These are phyloP conservation scores for Jaenimonas drosophilae DNA, from an alignment of 208 protist species.

Conservation along the genomic window DNA sequence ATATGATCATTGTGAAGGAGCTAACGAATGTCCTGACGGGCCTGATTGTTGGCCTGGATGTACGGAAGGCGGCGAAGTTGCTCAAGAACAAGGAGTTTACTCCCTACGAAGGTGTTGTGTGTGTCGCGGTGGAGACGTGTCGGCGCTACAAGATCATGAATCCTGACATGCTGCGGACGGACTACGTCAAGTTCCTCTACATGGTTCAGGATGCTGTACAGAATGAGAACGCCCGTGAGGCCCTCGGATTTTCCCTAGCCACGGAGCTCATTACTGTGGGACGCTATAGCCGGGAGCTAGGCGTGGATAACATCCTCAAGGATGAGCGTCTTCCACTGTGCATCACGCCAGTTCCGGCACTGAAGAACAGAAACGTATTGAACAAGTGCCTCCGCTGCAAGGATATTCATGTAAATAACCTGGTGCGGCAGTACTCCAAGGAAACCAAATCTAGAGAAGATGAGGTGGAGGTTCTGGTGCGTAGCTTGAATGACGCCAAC, in stretches of 20 bases:
- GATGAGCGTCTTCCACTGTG: conserved; percentile 69
- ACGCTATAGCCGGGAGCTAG: conserved; percentile 32
- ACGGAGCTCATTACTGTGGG: conserved; percentile 74
- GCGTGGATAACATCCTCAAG: conserved; percentile 44
- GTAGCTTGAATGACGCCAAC: conserved; percentile 88
- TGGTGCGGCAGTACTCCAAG: conserved; percentile 55
- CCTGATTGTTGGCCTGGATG: conserved; percentile 68
- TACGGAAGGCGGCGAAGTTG: conserved; percentile 40
- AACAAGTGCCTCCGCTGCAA: conserved; percentile 85
- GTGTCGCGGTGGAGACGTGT: conserved; percentile 67
- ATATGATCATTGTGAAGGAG: conserved; percentile 63
- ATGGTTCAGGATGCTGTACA: conserved; percentile 87
- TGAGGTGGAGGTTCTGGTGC: conserved; percentile 64
- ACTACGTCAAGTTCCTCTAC: conserved; percentile 91
- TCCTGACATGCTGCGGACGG: conserved; percentile 87
- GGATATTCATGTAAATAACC: conserved; percentile 55
- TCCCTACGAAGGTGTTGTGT: conserved; percentile 57
- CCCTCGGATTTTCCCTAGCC: conserved; percentile 71
- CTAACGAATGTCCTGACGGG: conserved; percentile 76
- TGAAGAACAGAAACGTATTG: conserved; percentile 48
- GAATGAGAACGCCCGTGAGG: conserved; percentile 49
- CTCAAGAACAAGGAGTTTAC: conserved; percentile 52
- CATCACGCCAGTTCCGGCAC: conserved; percentile 84
- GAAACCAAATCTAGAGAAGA: conserved; percentile 19
- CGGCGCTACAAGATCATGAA: conserved; percentile 94